Evolutionary conservation across 2,329 filamentous ascomycete species (phyloP).

Genomic region (Alternaria angustiovoidea): DNA sequence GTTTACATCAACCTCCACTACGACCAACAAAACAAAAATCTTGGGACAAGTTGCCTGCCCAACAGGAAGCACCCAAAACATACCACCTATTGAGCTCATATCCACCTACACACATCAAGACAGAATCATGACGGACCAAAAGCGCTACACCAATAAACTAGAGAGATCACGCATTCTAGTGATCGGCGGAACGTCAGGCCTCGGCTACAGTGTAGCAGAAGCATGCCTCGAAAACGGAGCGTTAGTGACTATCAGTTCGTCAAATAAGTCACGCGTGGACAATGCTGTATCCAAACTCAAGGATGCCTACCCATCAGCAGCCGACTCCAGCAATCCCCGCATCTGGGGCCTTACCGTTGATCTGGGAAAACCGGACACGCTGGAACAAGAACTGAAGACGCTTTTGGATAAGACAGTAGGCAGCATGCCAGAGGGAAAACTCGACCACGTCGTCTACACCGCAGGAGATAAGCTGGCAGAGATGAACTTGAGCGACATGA

Average conservation of each 20-base stretch:
- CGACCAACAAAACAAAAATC: neutral
- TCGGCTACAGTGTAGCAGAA: conserved; percentile 69
- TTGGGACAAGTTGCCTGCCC: neutral
- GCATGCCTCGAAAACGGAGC: conserved; percentile 64
- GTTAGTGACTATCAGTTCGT: conserved; percentile 68
- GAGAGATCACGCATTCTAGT: conserved; percentile 61
- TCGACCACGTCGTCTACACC: conserved; percentile 67
- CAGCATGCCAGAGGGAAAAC: conserved; percentile 36
- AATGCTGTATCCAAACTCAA: conserved; percentile 57
- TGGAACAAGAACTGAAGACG: conserved; percentile 58
- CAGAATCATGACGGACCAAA: conserved; percentile 47
- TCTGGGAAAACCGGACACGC: conserved; percentile 55
- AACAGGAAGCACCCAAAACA: neutral
- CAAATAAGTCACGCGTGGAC: conserved; percentile 60
- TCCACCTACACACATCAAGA: neutral
- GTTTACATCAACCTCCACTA: neutral
- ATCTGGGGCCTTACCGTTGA: conserved; percentile 59
- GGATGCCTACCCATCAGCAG: conserved; percentile 53
- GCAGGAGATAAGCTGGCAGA: conserved; percentile 60
- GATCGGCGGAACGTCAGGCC: conserved; percentile 70
- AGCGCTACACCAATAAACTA: conserved; percentile 60
- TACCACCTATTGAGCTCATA: neutral
- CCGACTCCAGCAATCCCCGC: conserved; percentile 27
- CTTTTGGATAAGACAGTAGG: conserved; percentile 54
- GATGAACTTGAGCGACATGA: conserved; percentile 49